Conservation (phyloP, 352 stramenopile species). For the Globisporangium cystogenes region DNA sequence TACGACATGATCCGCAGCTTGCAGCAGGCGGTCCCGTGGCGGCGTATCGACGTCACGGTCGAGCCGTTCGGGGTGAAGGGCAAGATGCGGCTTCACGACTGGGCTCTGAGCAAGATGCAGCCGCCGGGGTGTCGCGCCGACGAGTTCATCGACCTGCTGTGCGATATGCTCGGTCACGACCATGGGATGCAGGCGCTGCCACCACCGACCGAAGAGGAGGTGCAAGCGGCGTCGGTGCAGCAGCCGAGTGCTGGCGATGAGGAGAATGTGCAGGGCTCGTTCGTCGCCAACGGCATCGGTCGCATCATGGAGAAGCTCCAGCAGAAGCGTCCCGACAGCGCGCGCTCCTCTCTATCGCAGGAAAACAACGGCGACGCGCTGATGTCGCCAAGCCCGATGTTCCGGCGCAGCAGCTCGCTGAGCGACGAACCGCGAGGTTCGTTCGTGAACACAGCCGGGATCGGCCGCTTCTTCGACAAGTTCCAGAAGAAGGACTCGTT, state of each 20-base stretch:
- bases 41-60: conserved; percentile 63
- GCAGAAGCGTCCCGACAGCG: conserved; percentile 1
- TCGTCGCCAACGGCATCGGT: conserved; percentile 1
- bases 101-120: conserved; percentile 77
- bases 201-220: not conserved
- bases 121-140: conserved; percentile 45
- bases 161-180: conserved; percentile 56
- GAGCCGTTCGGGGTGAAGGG: conserved; percentile 56
- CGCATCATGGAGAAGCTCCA: conserved; percentile 7
- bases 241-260: not conserved
- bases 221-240: not conserved
- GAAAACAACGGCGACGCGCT: not conserved
- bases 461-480: conserved; percentile 8
- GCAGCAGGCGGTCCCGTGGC: conserved; percentile 46
- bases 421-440: conserved; percentile 13
- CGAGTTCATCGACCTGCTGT: conserved; percentile 75
- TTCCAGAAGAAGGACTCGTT: conserved; percentile 17
- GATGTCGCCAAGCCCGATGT: not conserved
- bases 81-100: conserved; percentile 74
- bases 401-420: conserved; percentile 6
- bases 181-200: conserved; percentile 29
- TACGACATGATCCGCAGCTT: conserved; percentile 53
- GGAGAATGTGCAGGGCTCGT: not conserved
- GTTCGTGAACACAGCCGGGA: conserved; percentile 1
- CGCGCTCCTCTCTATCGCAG: not conserved